Conservation (phyloP, 805 yeast genomes). For the Maudiozyma bulderi region DNA sequence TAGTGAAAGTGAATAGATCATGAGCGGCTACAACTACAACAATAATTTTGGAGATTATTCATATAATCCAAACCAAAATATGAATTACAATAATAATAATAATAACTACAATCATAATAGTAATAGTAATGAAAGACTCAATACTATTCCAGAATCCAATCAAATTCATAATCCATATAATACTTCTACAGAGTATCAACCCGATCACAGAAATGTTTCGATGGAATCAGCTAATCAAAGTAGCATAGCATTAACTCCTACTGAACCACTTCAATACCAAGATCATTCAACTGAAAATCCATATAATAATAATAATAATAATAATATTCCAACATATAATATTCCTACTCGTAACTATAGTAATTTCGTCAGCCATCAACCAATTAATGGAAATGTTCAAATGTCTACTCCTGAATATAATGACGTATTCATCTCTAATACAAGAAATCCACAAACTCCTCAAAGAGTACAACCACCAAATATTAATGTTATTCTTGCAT, state of each 20-base stretch:
- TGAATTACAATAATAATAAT: neutral
- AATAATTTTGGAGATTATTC: neutral
- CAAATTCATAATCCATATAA: neutral
- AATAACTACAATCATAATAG: neutral
- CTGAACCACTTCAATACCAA: slow-evolving; percentile 4
- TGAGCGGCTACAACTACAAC: neutral
- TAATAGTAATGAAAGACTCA: neutral
- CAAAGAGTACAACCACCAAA: slow-evolving; percentile 14
- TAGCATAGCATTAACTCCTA: slow-evolving; percentile 3
- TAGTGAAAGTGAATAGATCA: neutral
- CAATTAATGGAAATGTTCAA: slow-evolving; percentile 9
- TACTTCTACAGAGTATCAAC: too few species aligned
- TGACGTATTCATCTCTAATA: slow-evolving; percentile 11
- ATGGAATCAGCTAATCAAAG: neutral
- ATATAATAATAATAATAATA: neutral
- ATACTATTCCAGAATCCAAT: neutral
- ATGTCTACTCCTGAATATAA: slow-evolving; percentile 15
- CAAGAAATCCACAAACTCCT: slow-evolving; percentile 1
- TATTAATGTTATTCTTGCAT: slow-evolving; percentile 18
- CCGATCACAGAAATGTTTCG: neutral
- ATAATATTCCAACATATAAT: neutral
- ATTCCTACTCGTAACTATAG: slow-evolving; percentile 6
- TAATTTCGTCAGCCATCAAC: slow-evolving; percentile 14
- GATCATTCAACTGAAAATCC: neutral
- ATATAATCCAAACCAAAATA: neutral